Conservation (phyloP, 495 filamentous ascomycete genomes). For the Usnea hakonensis region DNA sequence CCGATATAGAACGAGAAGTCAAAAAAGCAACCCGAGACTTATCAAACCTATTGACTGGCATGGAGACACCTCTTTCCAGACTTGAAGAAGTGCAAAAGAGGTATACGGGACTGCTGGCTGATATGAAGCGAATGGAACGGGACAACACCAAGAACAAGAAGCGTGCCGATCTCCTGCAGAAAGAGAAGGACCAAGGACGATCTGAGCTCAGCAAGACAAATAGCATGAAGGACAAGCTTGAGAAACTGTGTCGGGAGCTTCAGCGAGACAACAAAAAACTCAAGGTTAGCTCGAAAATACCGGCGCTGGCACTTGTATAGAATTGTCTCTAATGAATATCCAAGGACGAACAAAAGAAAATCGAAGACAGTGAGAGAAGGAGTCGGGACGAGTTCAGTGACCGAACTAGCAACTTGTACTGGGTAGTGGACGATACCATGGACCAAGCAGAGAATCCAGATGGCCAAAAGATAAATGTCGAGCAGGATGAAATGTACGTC, state of each 20-base stretch:
- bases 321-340: conserved; percentile 18
- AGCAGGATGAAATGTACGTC: conserved; percentile 77
- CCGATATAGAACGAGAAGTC: conserved; percentile 62
- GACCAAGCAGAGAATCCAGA: conserved; percentile 70
- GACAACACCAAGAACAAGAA: conserved; percentile 95
- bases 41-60: conserved; percentile 67
- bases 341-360: conserved; percentile 82
- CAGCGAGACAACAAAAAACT: conserved; percentile 95
- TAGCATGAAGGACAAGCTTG: conserved; percentile 84
- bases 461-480: conserved; percentile 65
- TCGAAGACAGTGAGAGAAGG: conserved; percentile 73
- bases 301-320: background rate
- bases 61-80: conserved; percentile 63
- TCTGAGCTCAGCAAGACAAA: conserved; percentile 82
- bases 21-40: conserved; percentile 90
- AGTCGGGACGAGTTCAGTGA: conserved; percentile 79
- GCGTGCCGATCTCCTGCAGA: conserved; percentile 86
- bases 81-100: conserved; percentile 85
- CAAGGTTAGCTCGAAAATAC: conserved; percentile 53
- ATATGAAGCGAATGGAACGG: conserved; percentile 91
- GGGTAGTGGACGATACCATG: conserved; percentile 72
- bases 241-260: conserved; percentile 86
- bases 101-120: conserved; percentile 80
- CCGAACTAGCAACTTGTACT: conserved; percentile 64
- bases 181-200: conserved; percentile 84